phyloP scores from a whole-genome alignment of 306 rosid species.

The Arachis hypogaea region DNA sequence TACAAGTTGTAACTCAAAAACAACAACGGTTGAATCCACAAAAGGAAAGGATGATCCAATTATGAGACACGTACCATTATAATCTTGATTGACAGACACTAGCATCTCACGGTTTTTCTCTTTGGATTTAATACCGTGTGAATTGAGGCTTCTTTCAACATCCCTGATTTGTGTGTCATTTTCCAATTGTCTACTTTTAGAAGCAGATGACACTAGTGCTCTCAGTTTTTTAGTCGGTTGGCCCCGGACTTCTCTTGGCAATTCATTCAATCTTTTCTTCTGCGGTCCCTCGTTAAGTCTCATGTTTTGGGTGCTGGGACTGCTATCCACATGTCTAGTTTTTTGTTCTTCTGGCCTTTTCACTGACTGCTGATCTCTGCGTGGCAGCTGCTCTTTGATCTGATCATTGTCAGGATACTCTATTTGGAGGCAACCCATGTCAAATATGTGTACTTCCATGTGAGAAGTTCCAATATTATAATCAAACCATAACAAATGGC shows the following conservation, averaged over 20 bases:
- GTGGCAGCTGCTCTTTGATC: too few relatives aligned
- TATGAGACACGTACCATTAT: not conserved
- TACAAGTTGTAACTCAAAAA: not conserved
- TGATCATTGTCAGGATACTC: conserved; percentile 16
- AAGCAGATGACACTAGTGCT: not conserved
- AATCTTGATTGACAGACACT: not conserved
- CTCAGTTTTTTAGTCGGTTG: not conserved
- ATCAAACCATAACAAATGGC: conserved; percentile 10
- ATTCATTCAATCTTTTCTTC: too few relatives aligned
- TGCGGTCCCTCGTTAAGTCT: too few relatives aligned
- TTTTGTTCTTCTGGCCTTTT: too few relatives aligned
- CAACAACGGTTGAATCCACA: not conserved
- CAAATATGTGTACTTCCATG: conserved; percentile 22
- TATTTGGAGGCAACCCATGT: conserved; percentile 27
- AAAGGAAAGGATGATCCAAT: not conserved
- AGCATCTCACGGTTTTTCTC: not conserved
- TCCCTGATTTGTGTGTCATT: too few relatives aligned
- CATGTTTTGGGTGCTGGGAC: too few relatives aligned
- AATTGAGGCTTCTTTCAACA: not conserved
- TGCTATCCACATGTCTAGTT: too few relatives aligned
- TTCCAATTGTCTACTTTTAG: not conserved
- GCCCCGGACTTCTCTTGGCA: too few relatives aligned
- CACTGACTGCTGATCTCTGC: too few relatives aligned
- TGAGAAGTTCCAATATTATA: not conserved
- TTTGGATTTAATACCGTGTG: too few relatives aligned